phyloP scores from a whole-genome alignment of 805 yeast species.

The Candida nanaspora region DNA sequence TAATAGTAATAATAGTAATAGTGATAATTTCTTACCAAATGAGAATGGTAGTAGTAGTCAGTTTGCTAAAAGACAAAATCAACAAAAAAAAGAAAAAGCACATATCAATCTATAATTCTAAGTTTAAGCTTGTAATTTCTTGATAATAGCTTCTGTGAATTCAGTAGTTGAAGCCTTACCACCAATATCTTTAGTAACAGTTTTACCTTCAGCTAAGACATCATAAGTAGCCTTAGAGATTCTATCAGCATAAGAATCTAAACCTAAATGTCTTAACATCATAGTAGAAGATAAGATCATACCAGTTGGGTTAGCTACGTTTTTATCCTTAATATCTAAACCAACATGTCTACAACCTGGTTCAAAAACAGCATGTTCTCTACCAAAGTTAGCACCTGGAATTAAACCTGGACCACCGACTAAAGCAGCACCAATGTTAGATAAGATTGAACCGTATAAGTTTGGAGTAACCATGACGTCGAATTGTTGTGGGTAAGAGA shows the following conservation, averaged over 20 bases:
- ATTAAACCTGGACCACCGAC: constrained; percentile 98
- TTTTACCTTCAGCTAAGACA: constrained; percentile 82
- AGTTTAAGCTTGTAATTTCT: constrained; percentile 43
- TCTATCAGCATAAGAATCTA: constrained; percentile 76
- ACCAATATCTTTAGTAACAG: constrained; percentile 85
- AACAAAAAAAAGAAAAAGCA: too few species aligned
- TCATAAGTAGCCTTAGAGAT: constrained; percentile 85
- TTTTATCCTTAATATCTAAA: constrained; percentile 88
- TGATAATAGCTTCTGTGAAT: constrained; percentile 86
- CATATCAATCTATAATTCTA: too few species aligned
- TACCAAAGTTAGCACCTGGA: constrained; percentile 97
- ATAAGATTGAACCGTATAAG: constrained; percentile 94
- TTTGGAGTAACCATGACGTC: constrained; percentile 97
- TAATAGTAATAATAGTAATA: too few species aligned
- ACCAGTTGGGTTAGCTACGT: constrained; percentile 97
- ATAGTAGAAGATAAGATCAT: constrained; percentile 87
- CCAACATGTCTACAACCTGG: constrained; percentile 99
- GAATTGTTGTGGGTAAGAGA: constrained; percentile 95
- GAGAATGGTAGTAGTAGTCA: too few species aligned
- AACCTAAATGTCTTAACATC: constrained; percentile 93
- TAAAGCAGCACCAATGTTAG: constrained; percentile 95
- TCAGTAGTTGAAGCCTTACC: constrained; percentile 87
- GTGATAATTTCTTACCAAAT: too few species aligned
- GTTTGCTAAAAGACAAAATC: too few species aligned
- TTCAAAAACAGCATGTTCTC: constrained; percentile 96